Base-by-base conservation (phyloP, 192 early-diverging fungal species). In the Podila minutissima region DNA sequence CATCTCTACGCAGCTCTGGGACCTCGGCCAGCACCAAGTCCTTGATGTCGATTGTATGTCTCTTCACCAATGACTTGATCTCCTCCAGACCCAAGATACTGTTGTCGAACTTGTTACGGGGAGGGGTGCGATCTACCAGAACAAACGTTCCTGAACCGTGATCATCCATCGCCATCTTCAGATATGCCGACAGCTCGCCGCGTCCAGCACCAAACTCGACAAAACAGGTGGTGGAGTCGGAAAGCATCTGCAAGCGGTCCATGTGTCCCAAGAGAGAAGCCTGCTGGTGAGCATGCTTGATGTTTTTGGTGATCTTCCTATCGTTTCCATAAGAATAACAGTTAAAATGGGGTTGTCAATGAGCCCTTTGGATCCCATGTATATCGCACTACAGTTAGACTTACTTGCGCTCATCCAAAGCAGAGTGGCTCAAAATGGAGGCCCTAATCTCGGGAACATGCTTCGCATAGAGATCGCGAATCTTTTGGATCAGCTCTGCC, bases 181-280 rank as follows among this genome's bases (percentile, higher is more conserved):
- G 53, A 33, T 85, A 83, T 37, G 82, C 73, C 3, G 89, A 88
- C 17, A 90, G 61, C 63, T 88, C 89, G 65, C 91, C 93, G 67
- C 89, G 90, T 10, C 93, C 93, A 37, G 92, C 88, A 41, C 95
- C 94, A 86, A 94, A 95, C 82, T 97, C 95, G 24, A 94, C 74
- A 79, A 90, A 96, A 13, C 88, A 89, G 28, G 88, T 81, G 0
- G 79, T 73, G 17, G 83, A 75, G 41, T 88, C 78, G 7, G 78
- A 62, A 63, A 96, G 75, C 82, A 94, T 86, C 3, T 86, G 85
- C 10, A 83, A 69, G 24, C 82, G 70, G 26, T 88, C 83, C 85
- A 97, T 85, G 63, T 97, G 93, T 13, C 94, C 95, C 5, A 97
- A 29, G 12, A 97, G 77, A 19, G 96, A 97, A n/a, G 94, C 87